Evolutionary conservation across 805 yeast genomes (phyloP), one percentile per base, ranked within the genome.

Genomic region (Kuraishia piskuri): DNA sequence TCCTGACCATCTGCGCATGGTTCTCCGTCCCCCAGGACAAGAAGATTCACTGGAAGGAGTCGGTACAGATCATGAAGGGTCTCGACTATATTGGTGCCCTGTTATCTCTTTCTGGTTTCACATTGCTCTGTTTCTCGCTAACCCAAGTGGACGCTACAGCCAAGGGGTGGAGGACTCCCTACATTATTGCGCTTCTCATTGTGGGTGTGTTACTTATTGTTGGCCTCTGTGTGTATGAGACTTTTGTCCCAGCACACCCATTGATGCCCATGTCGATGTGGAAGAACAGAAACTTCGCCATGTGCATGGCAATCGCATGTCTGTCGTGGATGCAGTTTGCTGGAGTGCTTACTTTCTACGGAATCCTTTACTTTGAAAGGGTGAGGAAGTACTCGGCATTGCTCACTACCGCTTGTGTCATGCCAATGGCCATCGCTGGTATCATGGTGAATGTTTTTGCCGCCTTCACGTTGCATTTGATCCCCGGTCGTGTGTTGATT

Each of bases 261-360:
- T 59, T 77, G 20, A 73, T 77, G 75, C 81, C 81, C 10, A 69
- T 75, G 70, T 52, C 55, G 40, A 61, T 77, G 54, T 77, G 77
- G 72, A 65, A 60, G 48, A 68, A 61, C 52, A 63, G 57, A 24
- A 70, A 72, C 45, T 77, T 77, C 50, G 62, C 70, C 17, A 46
- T 75, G 1, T 63, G 70, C 51, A 73, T 76, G 76, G 52, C 63
- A 3, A 62, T 74, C 50, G 61, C 68, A 8, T 54, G 66, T 1
- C 58, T 71, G n/a, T 63, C 68, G 5, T 77, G 79, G 78, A 68
- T 74, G 68, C 58, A 61, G 5, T 77, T 76, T 57, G 65, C 58
- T 31, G 80, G 80, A 19, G 61, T 68, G 5, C 56, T 72, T 40
- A 65, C 64, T 37, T 77, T 67, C 59, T 73, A 71, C 60, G 66